Base-by-base conservation (phyloP, 2,329 filamentous ascomycete genomes). In the Fusarium proliferatum region DNA sequence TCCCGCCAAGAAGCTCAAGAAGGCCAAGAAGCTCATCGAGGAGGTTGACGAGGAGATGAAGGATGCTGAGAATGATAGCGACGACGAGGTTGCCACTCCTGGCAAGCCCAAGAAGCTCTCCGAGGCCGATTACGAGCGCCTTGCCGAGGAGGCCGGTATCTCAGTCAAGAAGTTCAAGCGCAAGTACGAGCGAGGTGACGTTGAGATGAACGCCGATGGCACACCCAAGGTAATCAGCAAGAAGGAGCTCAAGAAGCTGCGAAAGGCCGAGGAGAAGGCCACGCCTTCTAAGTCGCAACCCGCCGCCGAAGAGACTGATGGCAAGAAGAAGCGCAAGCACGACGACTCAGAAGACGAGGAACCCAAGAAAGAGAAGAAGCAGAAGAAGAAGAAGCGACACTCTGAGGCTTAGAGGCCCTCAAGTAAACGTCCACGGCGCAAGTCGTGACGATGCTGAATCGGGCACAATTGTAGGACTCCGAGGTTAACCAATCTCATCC, bases 151-250 rank as follows among this genome's bases (percentile, higher is more conserved):
- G 74, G 89, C 91, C 13, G 92, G 92, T 69, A 85, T 95, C 67
- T 93, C 91, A 12, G 88, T 93, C 61, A 90, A 90, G 85, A 92
- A 94, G 84, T 95, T 94, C 85, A 91, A 93, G 86, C 88, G 91
- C 81, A 94, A 94, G 87, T 90, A 90, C 75, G 92, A 93, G 83
- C 88, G 91, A 71, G 93, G 93, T 42, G 92, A 94, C 79, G 92
- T 95, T 73, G 86, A 90, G 79, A 84, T 94, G 73, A 87, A 87
- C 76, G 84, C 85, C 17, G 89, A 93, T 69, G 92, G 92, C 64
- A 91, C 87, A 58, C 90, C 92, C 45, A 86, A 89, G 75, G 86
- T 93, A 8, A 83, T 91, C 77, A 93, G 90, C 86, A 94, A 94
- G 87, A 94, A 94, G 85, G 91, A 93, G 52, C 82, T 92, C 78